Percentiles rank a stretch among this genome's conserved stretches.
These are phyloP conservation scores for Solanum lycopersicoides DNA, from an alignment of 257 asterid species.

Conservation along the genomic window DNA sequence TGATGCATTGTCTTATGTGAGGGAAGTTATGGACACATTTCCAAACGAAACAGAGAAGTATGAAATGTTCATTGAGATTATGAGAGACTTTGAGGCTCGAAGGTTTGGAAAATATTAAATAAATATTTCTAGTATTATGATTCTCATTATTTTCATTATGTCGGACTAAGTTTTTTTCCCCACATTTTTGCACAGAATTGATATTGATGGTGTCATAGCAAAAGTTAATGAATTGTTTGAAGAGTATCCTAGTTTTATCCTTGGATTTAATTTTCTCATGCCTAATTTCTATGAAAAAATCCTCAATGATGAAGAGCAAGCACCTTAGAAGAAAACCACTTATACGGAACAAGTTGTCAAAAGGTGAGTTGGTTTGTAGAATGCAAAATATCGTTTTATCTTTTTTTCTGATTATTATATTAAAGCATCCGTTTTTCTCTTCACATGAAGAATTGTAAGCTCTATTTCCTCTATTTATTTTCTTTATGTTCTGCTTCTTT, in stretches of 20 bases:
- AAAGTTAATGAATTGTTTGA: slow-evolving; percentile 84
- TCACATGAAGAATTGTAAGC: slow-evolving; percentile 74
- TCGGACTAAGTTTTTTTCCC: not conserved
- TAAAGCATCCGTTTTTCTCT: slow-evolving; percentile 53
- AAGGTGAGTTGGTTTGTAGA: no score
- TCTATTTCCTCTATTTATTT: not conserved
- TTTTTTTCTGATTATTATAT: not conserved
- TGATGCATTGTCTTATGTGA: no score
- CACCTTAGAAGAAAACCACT: slow-evolving; percentile 22
- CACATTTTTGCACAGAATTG: slow-evolving; percentile 47
- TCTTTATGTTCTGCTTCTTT: not conserved
- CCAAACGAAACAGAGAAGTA: slow-evolving; percentile 52
- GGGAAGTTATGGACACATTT: no score
- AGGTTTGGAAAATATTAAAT: slow-evolving; percentile 27
- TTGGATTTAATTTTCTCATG: slow-evolving; percentile 81
- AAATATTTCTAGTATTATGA: not conserved
- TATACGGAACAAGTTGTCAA: no score
- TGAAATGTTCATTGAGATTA: slow-evolving; percentile 75
- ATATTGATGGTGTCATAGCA: slow-evolving; percentile 74
- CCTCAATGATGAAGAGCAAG: slow-evolving; percentile 53
- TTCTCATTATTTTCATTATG: not conserved
- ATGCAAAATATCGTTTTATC: no score
- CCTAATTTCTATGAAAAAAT: slow-evolving; percentile 92
- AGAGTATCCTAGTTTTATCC: slow-evolving; percentile 69
- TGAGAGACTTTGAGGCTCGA: slow-evolving; percentile 91